phyloP scores from a whole-genome alignment of 2,329 filamentous ascomycete genomes.

The Trichothecium roseum region DNA sequence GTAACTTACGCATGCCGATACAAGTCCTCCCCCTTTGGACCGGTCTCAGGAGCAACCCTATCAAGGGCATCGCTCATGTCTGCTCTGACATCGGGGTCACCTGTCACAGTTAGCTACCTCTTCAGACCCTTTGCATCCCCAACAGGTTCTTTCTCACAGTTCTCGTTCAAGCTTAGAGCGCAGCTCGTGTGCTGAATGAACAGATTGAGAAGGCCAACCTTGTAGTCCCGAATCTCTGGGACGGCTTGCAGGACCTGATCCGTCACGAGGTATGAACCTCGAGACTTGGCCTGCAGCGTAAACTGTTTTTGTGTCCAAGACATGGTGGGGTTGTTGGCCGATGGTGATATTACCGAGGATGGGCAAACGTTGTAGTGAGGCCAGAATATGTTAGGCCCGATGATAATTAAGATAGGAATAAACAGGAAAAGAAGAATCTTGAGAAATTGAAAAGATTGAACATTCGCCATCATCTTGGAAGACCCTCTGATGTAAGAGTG shows the following conservation, averaged over 20 bases:
- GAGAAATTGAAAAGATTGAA: no score
- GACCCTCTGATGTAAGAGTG: no score
- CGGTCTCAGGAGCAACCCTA: slow-evolving; percentile 70
- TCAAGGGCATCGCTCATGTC: slow-evolving; percentile 95
- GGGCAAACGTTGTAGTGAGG: no score
- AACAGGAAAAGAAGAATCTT: no score
- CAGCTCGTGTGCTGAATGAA: slow-evolving; percentile 96
- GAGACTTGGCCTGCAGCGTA: slow-evolving; percentile 62
- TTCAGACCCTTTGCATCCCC: slow-evolving; percentile 31
- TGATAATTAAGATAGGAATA: no score
- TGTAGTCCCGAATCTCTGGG: slow-evolving; percentile 74
- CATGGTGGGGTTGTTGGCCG: slow-evolving; percentile 29
- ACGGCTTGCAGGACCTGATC: slow-evolving; percentile 59
- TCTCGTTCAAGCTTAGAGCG: slow-evolving; percentile 87
- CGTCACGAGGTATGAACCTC: slow-evolving; percentile 86
- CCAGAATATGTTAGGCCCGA: no score
- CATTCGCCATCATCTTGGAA: no score
- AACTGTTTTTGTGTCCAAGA: slow-evolving; percentile 83
- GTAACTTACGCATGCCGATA: slow-evolving; percentile 58
- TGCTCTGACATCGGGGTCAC: slow-evolving; percentile 67
- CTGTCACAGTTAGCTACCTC: slow-evolving; percentile 2
- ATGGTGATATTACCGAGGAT: slow-evolving; percentile 5
- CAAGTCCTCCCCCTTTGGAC: slow-evolving; percentile 59
- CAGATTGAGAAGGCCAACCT: slow-evolving; percentile 75
- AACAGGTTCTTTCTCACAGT: slow-evolving; percentile 37